Conservation (phyloP, 176 grass and related monocot species). For the Alloteropsis semialata region DNA sequence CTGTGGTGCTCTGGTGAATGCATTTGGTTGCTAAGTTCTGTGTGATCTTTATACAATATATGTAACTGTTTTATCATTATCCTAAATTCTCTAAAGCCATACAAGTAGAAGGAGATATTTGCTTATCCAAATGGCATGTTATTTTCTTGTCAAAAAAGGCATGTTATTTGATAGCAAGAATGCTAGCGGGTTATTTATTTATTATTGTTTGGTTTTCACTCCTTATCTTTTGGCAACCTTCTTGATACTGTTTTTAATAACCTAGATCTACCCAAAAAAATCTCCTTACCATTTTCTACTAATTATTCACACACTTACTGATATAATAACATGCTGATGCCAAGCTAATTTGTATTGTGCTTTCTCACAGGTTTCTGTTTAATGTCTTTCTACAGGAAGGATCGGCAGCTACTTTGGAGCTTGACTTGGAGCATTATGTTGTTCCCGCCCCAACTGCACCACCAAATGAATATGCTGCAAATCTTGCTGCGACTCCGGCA, state of each 20-base stretch:
- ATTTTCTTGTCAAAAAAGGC: constrained; percentile 6
- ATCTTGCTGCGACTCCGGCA: constrained; percentile 74
- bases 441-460: constrained; percentile 75
- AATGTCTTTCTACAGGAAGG: constrained; percentile 58
- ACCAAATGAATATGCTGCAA: constrained; percentile 79
- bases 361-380: constrained; percentile 35
- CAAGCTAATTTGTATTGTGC: background rate
- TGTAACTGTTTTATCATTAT: constrained; percentile 10
- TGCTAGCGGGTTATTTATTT: background rate
- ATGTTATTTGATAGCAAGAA: background rate
- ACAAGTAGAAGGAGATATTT: background rate
- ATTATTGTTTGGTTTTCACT: background rate
- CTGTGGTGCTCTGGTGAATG: background rate
- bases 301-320: background rate
- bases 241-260: background rate
- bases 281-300: background rate
- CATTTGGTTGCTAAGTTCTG: background rate
- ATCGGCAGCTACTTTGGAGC: constrained; percentile 71
- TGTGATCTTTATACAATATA: background rate
- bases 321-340: background rate
- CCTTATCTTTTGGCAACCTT: background rate
- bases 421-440: constrained; percentile 95
- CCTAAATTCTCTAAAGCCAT: background rate
- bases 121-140: background rate
- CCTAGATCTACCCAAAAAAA: background rate